phyloP scores from a whole-genome alignment of 1,284 basidiomycete species.

The Puccinia polysora region DNA sequence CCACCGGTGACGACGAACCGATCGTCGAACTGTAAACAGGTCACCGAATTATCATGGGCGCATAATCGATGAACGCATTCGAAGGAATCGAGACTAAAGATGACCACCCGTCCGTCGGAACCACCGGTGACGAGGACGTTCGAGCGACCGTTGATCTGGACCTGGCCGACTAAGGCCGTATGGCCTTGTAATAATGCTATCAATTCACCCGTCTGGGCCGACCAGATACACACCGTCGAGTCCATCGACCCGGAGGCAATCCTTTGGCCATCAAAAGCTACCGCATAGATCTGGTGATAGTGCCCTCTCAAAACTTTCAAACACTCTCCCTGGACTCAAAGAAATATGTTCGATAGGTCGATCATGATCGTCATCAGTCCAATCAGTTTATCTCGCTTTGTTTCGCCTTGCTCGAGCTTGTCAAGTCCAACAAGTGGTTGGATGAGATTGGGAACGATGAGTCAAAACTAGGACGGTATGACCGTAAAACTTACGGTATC shows the following conservation, averaged over 20 bases:
- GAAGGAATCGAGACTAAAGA: constrained; percentile 68
- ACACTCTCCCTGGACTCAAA: constrained; percentile 61
- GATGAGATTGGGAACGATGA: neutral
- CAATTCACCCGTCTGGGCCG: constrained; percentile 71
- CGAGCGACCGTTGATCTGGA: constrained; percentile 67
- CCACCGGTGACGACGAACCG: constrained; percentile 62
- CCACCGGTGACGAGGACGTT: constrained; percentile 79
- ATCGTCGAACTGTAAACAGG: constrained; percentile 80
- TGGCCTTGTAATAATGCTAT: constrained; percentile 84
- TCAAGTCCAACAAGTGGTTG: too few species aligned
- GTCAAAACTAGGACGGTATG: neutral
- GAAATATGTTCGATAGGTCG: too few species aligned
- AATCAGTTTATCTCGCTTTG: neutral
- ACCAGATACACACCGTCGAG: constrained; percentile 85
- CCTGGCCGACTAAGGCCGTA: constrained; percentile 86
- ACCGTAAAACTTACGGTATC: constrained; percentile 40
- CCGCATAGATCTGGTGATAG: constrained; percentile 83
- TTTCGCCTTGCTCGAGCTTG: neutral
- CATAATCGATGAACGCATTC: constrained; percentile 56
- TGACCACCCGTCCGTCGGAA: constrained; percentile 87
- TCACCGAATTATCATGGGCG: constrained; percentile 87
- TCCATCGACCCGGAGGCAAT: constrained; percentile 86
- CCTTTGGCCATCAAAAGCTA: constrained; percentile 81
- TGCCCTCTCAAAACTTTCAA: constrained; percentile 81
- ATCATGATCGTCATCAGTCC: too few species aligned